Evolutionary conservation across 805 yeast genomes (phyloP).

Genomic region (Metschnikowia hibisci): DNA sequence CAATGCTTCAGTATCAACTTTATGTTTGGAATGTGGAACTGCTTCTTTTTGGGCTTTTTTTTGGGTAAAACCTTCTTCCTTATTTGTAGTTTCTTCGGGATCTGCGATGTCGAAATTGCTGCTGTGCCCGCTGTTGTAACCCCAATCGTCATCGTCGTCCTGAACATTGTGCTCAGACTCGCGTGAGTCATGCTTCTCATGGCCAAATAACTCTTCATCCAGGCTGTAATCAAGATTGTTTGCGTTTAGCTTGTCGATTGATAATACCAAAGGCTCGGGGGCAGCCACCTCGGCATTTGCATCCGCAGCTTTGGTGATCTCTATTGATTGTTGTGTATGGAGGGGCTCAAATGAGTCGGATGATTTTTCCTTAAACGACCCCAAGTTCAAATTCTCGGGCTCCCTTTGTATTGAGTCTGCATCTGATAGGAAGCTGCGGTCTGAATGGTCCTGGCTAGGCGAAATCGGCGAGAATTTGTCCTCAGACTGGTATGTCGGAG

Average conservation of each 20-base stretch:
- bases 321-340: background rate
- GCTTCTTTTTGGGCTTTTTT: background rate
- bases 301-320: background rate
- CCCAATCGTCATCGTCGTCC: conserved; percentile 25
- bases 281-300: background rate
- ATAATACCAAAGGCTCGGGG: conserved; percentile 14
- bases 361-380: background rate
- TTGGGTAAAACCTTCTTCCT: background rate
- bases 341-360: background rate
- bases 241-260: conserved; percentile 14
- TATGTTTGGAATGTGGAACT: conserved; percentile 5
- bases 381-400: conserved; percentile 27
- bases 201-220: conserved; percentile 3
- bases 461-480: conserved; percentile 7
- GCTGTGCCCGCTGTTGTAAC: conserved; percentile 23
- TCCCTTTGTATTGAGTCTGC: conserved; percentile 40
- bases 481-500: conserved; percentile 23
- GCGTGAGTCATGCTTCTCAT: conserved; percentile 6
- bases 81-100: conserved; percentile 6
- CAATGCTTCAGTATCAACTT: conserved; percentile 26
- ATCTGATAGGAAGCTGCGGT: conserved; percentile 36
- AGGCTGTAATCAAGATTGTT: conserved; percentile 11
- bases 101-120: conserved; percentile 13
- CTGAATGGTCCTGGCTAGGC: conserved; percentile 36
- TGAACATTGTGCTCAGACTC: background rate